A percentile compares a stretch with the other conserved stretches of the same genome.
These are phyloP conservation scores for Pugionium cornutum DNA, from an alignment of 345 rosid genomes.

Conservation along the genomic window DNA sequence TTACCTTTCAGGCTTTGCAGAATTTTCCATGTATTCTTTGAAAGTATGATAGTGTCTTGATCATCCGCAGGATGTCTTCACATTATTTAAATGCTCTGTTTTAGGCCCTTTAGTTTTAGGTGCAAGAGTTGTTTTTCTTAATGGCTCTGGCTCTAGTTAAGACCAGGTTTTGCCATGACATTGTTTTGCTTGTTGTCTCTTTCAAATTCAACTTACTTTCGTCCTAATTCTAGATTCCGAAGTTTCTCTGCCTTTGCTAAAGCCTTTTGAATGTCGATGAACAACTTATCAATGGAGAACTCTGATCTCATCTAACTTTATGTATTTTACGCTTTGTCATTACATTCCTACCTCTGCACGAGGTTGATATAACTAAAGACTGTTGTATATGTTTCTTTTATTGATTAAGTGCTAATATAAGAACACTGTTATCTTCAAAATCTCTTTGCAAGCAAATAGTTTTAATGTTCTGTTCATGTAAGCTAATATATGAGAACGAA, in stretches of 20 bases:
- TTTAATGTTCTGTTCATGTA: no score
- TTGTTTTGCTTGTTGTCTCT: no score
- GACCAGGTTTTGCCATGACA: background rate
- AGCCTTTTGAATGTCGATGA: background rate
- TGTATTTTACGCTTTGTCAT: background rate
- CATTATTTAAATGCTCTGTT: background rate
- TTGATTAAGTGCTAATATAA: no score
- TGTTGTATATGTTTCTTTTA: no score
- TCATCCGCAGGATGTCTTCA: background rate
- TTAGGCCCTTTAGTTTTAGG: background rate
- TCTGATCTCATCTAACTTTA: no score
- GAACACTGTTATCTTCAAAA: no score
- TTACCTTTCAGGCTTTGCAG: background rate
- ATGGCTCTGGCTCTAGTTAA: background rate
- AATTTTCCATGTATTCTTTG: background rate
- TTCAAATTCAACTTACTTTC: background rate
- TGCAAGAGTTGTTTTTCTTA: background rate
- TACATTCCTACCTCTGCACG: background rate
- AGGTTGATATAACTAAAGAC: background rate
- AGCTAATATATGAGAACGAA: no score
- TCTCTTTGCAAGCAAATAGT: no score
- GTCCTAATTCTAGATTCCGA: background rate
- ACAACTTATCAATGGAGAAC: background rate
- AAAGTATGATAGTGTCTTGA: background rate
- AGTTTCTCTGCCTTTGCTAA: background rate